Conservation (phyloP, 441 rosid genomes). For the Corymbia calophylla region DNA sequence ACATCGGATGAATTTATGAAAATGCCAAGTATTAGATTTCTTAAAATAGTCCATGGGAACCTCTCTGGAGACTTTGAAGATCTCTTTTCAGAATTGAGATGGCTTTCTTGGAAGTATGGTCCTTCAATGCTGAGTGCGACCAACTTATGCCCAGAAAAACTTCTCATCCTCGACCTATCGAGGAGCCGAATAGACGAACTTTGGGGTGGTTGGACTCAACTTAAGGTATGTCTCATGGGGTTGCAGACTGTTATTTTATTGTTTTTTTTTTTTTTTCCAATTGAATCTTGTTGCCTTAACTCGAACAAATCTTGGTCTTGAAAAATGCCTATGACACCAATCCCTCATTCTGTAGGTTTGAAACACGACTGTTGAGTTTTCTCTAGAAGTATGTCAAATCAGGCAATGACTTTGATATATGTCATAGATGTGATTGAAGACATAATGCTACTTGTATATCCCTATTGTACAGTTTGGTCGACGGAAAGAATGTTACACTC, state of each 20-base stretch:
- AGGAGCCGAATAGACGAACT: no score
- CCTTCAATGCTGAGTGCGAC: fast-evolving
- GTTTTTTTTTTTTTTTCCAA: no score
- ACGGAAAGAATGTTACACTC: neutral
- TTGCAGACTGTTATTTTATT: no score
- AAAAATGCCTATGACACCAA: neutral
- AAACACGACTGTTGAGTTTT: neutral
- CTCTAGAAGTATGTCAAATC: neutral
- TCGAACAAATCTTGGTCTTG: neutral
- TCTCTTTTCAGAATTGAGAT: neutral
- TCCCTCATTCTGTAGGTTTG: neutral
- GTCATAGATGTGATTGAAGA: neutral
- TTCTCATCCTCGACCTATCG: no score
- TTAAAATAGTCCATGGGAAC: neutral
- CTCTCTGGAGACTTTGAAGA: neutral
- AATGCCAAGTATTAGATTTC: neutral
- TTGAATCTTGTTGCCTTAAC: no score
- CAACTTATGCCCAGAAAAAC: neutral
- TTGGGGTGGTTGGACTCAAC: no score
- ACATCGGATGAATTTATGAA: neutral
- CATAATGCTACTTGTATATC: neutral
- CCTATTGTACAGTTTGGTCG: neutral
- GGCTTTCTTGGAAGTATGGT: neutral
- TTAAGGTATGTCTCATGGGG: no score
- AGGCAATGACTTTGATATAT: neutral